A percentile compares a stretch with the other conserved stretches of the same genome.
Conservation (phyloP, 495 filamentous ascomycete species). For the Neurospora sp. region DNA sequence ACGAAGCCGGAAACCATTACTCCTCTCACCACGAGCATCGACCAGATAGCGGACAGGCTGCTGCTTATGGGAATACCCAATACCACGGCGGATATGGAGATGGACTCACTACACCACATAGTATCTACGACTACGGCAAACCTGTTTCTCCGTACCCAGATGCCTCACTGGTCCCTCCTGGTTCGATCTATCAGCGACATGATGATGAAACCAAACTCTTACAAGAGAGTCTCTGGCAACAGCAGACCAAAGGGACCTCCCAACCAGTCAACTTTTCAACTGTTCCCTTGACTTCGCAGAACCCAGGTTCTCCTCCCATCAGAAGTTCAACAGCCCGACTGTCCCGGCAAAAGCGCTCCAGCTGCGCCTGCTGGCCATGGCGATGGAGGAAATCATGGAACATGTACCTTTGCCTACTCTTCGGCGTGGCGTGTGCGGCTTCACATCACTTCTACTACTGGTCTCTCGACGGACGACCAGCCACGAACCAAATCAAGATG, state of each 20-base stretch:
- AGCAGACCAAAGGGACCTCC: background rate
- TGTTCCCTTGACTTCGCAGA: background rate
- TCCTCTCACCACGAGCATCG: background rate
- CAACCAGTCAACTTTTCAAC: background rate
- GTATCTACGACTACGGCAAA: background rate
- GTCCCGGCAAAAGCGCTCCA: background rate
- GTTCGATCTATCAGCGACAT: background rate
- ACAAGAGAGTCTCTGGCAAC: background rate
- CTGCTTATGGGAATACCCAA: background rate
- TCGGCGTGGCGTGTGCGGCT: constrained; percentile 24
- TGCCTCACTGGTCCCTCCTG: background rate
- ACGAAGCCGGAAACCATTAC: background rate
- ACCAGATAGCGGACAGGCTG: background rate
- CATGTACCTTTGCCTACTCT: constrained; percentile 24
- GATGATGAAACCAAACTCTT: background rate
- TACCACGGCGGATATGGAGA: background rate
- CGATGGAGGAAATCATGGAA: constrained; percentile 17
- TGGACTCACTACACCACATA: background rate
- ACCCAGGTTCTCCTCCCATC: background rate
- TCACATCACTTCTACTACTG: constrained; percentile 26
- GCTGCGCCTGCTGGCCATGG: constrained; percentile 1
- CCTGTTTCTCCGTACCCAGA: background rate
- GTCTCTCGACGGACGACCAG: constrained; percentile 18
- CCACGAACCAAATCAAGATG: constrained; percentile 24
- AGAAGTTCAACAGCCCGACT: background rate